These are phyloP conservation scores for Kwoniella bestiolae DNA, from an alignment of 768 basidiomycete species.

Conservation along the genomic window DNA sequence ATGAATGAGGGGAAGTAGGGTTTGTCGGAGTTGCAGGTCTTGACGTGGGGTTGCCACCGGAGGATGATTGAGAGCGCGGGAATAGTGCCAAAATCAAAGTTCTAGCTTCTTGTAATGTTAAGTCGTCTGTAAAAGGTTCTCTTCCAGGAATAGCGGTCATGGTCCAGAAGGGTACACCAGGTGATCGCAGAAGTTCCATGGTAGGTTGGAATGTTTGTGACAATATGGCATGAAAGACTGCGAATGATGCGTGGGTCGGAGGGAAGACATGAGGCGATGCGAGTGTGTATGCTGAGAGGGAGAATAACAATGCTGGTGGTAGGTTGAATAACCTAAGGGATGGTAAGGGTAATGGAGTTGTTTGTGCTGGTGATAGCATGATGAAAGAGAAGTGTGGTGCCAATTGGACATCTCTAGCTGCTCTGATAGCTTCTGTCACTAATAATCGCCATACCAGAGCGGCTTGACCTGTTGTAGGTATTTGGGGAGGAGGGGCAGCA, in stretches of 20 bases:
- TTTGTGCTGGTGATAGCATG: conserved; percentile 43
- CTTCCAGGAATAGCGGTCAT: conserved; percentile 34
- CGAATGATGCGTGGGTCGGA: conserved; percentile 29
- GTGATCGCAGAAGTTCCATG: conserved; percentile 44
- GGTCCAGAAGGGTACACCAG: conserved; percentile 43
- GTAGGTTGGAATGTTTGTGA: conserved; percentile 43
- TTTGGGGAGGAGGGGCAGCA: conserved; percentile 47
- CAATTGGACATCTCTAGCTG: conserved; percentile 54
- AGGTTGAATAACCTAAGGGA: conserved; percentile 48
- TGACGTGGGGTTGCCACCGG: conserved; percentile 27
- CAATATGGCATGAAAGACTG: conserved; percentile 39
- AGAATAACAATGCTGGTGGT: conserved; percentile 46
- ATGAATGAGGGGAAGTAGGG: conserved; percentile 50
- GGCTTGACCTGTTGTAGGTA: conserved; percentile 44
- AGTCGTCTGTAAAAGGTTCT: conserved; percentile 42
- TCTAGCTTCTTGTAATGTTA: conserved; percentile 51
- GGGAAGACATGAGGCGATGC: conserved; percentile 47
- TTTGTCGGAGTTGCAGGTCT: conserved; percentile 48
- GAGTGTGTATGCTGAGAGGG: conserved; percentile 47
- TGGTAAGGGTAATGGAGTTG: conserved; percentile 46
- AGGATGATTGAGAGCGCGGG: conserved; percentile 39
- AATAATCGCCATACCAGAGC: conserved; percentile 57
- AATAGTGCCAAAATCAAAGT: conserved; percentile 52
- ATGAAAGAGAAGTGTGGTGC: conserved; percentile 55
- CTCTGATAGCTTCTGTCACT: conserved; percentile 51